Evolutionary conservation across 176 grass and related monocot genomes (phyloP).

Genomic region (maize (Zea mays)): DNA sequence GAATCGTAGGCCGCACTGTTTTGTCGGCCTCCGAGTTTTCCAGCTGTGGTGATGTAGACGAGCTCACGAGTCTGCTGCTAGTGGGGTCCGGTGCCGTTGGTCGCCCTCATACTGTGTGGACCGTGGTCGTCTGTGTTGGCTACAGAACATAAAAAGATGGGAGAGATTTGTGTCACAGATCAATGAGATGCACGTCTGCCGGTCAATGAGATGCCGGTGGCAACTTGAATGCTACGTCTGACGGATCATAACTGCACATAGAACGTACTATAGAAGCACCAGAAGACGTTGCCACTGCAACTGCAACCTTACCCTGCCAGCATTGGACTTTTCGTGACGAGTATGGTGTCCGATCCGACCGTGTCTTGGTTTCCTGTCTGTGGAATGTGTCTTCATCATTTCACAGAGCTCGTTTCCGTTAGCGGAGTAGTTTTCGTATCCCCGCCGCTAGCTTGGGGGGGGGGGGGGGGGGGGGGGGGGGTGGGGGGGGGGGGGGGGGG

Average conservation of each 20-base stretch:
- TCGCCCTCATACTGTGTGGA: no score
- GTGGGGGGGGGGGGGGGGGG: no score
- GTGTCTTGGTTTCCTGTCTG: neutral
- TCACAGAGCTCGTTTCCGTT: no score
- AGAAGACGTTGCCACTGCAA: neutral
- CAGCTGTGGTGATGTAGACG: neutral
- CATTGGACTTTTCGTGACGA: neutral
- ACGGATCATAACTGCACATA: constrained; percentile 22
- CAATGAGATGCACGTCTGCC: neutral
- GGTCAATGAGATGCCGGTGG: constrained; percentile 29
- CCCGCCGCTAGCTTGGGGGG: no score
- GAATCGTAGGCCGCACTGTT: constrained; percentile 1
- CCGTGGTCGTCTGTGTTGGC: neutral
- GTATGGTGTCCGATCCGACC: neutral
- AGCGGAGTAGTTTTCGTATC: no score
- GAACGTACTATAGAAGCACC: neutral
- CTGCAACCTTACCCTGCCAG: neutral
- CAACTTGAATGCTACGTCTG: constrained; percentile 42
- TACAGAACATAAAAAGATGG: neutral
- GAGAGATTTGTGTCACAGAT: neutral
- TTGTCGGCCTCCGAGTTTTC: neutral
- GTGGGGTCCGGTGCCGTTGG: neutral
- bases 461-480: no score
- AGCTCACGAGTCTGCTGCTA: neutral
- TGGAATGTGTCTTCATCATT: neutral